Base-by-base conservation (phyloP, 352 stramenopile genomes). In the Phytopythium boreale region DNA sequence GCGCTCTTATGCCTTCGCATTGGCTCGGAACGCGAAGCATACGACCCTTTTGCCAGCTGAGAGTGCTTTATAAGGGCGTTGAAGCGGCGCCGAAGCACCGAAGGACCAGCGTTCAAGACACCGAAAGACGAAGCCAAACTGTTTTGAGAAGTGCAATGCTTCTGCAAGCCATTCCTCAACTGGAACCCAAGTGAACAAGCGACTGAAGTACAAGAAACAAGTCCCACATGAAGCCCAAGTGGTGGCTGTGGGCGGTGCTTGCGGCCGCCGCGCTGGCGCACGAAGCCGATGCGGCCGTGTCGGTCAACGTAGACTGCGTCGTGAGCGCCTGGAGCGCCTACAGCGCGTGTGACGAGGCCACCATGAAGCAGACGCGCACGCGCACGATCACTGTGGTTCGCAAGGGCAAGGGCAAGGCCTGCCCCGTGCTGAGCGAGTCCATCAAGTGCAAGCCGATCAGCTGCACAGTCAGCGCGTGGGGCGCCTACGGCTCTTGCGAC, bases 261-360 rank as follows among this genome's bases (percentile, higher is more conserved):
- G 22, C 20, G 37, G 11, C 20, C 37, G 41, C 24, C 15, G 9
- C 56, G 8, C 5, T 12, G 4, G 17, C 14, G 4, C 17, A 22
- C 6, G 19, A 14, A 11, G 24, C 27, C 15, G 39, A 50, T 3
- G 56, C 56, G 0, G 41, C 20, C 17, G 29, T 59, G 12, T 50
- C 60, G 2, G 66, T 66, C 9, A 89, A 89, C 24, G 66, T 78
- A 8, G 80, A 89, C 66, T 89, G 80, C 27, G 75, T 84, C 17
- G 69, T 89, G 3, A 79, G 75, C 34, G 61, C 52, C 3, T 88
- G 80, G 78, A 53, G 74, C 4, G 14, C 50, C 0, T 90, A 84
- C 64, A 62, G 59, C 1, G 36, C 17, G 12, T 88, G 80, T 44
- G 63, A 79, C 37, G 71, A 74, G 26, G 15, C 64, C 7, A 82